phyloP scores from a whole-genome alignment of 257 asterid genomes.

The Gardenia jasminoides region DNA sequence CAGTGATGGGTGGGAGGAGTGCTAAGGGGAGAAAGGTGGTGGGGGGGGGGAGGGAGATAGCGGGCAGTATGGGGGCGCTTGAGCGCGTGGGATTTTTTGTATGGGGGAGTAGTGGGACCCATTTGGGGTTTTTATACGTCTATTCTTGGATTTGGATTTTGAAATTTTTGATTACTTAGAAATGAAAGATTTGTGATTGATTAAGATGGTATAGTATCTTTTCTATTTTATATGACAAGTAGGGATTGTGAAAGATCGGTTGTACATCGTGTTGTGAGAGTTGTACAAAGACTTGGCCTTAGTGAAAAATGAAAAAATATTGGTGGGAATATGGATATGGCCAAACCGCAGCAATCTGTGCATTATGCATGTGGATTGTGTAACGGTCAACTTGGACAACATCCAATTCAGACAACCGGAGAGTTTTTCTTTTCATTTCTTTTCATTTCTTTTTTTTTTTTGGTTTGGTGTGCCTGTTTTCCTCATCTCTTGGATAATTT shows the following conservation, averaged over 20 bases:
- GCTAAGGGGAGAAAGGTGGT: too few species aligned
- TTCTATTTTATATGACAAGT: background rate
- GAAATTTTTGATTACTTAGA: background rate
- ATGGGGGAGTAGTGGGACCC: background rate
- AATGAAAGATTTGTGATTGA: background rate
- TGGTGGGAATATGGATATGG: background rate
- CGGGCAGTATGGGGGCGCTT: background rate
- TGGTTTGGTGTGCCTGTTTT: too few species aligned
- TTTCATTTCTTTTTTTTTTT: too few species aligned
- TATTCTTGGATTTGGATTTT: background rate
- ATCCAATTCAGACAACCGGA: too few species aligned
- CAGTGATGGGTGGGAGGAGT: slow-evolving; percentile 2
- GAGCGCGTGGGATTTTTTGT: background rate
- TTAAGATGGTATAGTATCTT: background rate
- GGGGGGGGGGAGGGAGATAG: background rate
- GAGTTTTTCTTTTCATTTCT: too few species aligned
- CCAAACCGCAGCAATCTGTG: background rate
- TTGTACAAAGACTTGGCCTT: background rate
- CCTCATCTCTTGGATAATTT: background rate
- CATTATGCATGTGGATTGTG: background rate
- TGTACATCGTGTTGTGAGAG: background rate
- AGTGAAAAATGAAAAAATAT: background rate
- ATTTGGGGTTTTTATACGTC: background rate
- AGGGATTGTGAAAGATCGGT: background rate
- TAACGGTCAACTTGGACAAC: background rate